Conservation (phyloP, 2,329 filamentous ascomycete genomes). For the Pyrenochaeta sp. region DNA sequence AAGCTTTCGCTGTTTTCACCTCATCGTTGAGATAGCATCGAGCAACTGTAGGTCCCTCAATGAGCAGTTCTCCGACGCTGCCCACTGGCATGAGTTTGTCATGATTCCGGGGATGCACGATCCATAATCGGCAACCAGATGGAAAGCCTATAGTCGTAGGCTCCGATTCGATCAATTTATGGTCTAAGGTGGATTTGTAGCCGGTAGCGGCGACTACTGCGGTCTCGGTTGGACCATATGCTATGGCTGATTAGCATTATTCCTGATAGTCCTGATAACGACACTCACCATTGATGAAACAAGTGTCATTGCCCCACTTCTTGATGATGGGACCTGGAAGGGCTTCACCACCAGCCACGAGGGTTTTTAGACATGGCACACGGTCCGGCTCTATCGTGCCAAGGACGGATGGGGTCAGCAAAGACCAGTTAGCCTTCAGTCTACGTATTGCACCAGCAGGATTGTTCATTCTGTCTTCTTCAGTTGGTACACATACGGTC, state of each 20-base stretch:
- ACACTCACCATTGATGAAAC: constrained; percentile 57
- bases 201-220: constrained; percentile 36
- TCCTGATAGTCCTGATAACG: constrained; percentile 9
- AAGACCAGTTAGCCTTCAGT: constrained; percentile 37
- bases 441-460: constrained; percentile 54
- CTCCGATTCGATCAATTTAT: constrained; percentile 36
- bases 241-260: constrained; percentile 14
- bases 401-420: constrained; percentile 44
- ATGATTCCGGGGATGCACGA: constrained; percentile 52
- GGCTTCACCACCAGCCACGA: constrained; percentile 56
- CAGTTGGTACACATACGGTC: constrained; percentile 63
- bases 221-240: constrained; percentile 45
- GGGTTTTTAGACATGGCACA: constrained; percentile 52
- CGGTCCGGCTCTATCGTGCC: constrained; percentile 53
- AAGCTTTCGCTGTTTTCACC: constrained; percentile 36
- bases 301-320: constrained; percentile 54
- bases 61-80: constrained; percentile 40
- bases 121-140: constrained; percentile 46
- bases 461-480: constrained; percentile 63
- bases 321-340: constrained; percentile 52
- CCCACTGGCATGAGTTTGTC: constrained; percentile 46
- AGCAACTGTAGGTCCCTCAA: constrained; percentile 60
- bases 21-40: constrained; percentile 36
- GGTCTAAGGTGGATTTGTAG: constrained; percentile 34
- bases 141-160: constrained; percentile 41